These are phyloP conservation scores for Capsicum baccatum DNA, from an alignment of 257 asterid species.

Conservation along the genomic window DNA sequence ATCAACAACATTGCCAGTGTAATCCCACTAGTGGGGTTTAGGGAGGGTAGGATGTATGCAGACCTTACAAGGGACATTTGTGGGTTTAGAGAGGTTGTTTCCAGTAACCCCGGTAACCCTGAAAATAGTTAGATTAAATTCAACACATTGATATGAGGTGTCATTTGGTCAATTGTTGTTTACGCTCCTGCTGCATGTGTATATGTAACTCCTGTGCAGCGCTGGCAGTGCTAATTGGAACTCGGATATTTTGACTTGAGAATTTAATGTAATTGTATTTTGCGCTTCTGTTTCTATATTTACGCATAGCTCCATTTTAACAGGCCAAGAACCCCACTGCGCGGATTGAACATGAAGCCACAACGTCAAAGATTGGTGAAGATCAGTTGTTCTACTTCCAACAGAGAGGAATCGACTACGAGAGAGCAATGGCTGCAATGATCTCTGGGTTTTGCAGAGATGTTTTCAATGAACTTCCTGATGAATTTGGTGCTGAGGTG, in stretches of 20 bases:
- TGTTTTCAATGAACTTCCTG: constrained; percentile 89
- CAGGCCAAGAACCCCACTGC: constrained; percentile 77
- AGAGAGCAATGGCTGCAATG: constrained; percentile 98
- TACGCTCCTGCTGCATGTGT: neutral
- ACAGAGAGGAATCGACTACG: constrained; percentile 93
- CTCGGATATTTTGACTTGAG: neutral
- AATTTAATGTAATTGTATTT: neutral
- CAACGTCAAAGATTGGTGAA: constrained; percentile 93
- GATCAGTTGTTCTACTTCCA: constrained; percentile 94
- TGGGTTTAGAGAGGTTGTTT: too few relatives aligned
- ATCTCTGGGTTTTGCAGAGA: constrained; percentile 92
- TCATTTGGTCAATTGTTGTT: neutral
- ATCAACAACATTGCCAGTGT: neutral
- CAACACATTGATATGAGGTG: neutral
- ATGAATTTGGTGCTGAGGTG: constrained; percentile 95
- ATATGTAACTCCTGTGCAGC: neutral
- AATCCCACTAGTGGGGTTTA: too few relatives aligned
- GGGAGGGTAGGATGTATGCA: too few relatives aligned
- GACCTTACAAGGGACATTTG: too few relatives aligned
- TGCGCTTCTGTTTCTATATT: neutral
- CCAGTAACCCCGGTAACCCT: neutral
- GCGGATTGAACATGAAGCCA: constrained; percentile 86
- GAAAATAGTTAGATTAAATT: neutral
- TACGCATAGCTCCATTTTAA: constrained; percentile 7
- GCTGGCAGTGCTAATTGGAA: neutral